phyloP scores from a whole-genome alignment of 257 asterid species.

The Eucommia ulmoides region DNA sequence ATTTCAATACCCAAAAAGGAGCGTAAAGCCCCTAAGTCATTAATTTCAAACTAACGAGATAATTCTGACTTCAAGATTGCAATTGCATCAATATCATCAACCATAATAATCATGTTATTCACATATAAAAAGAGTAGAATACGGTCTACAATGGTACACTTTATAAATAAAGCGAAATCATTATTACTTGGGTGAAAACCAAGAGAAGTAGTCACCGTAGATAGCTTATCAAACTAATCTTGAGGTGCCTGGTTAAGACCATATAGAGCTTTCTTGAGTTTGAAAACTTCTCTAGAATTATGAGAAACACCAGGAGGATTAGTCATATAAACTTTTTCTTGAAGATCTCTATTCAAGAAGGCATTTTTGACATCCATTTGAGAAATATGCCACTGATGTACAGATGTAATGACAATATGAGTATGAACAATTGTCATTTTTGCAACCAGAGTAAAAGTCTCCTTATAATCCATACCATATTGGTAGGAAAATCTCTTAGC shows the following conservation, averaged over 20 bases:
- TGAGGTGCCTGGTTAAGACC: neutral
- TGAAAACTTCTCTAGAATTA: neutral
- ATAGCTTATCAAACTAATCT: neutral
- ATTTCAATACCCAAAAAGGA: neutral
- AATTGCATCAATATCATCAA: neutral
- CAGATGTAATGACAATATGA: neutral
- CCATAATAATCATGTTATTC: neutral
- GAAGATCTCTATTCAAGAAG: neutral
- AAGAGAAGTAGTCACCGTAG: neutral
- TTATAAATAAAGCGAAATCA: neutral
- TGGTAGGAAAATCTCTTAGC: neutral
- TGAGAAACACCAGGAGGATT: conserved; percentile 1
- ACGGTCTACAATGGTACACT: neutral
- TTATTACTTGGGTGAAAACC: neutral
- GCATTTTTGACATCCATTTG: conserved; percentile 1
- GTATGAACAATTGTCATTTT: neutral
- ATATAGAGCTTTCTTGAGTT: neutral
- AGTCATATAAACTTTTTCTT: neutral
- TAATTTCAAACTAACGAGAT: neutral
- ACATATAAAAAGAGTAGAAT: neutral
- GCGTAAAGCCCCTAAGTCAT: neutral
- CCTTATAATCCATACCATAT: neutral
- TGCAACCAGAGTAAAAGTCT: neutral
- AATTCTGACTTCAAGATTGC: neutral
- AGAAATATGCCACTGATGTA: neutral